Evolutionary conservation across 129 eudicot species (phyloP).

Genomic region (Apium graveolens): DNA sequence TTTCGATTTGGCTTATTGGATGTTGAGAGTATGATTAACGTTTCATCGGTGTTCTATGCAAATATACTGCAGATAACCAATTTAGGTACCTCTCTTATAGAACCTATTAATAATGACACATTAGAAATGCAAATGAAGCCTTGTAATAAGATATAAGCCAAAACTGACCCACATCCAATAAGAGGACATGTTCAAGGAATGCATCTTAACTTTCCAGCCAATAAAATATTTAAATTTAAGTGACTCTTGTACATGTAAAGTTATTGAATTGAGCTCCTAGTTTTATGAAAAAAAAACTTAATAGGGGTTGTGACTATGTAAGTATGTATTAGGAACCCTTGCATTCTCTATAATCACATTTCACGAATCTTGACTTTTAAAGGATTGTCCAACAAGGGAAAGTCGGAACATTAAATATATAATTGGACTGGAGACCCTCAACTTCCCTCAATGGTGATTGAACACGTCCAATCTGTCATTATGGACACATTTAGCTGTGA

Average conservation of each 20-base stretch:
- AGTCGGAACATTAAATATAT: neutral
- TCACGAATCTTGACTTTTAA: neutral
- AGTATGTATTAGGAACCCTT: neutral
- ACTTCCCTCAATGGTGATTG: neutral
- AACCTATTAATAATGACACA: neutral
- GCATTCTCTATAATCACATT: neutral
- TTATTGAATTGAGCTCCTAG: neutral
- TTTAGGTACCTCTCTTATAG: neutral
- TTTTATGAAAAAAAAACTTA: neutral
- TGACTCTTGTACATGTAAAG: neutral
- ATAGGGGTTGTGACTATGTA: neutral
- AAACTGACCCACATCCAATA: neutral
- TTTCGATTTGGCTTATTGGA: neutral
- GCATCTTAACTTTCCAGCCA: neutral
- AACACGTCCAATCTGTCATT: neutral
- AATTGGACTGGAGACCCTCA: neutral
- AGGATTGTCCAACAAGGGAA: neutral
- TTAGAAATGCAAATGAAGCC: neutral
- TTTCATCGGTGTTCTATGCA: neutral
- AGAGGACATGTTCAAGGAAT: neutral
- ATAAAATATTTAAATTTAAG: neutral
- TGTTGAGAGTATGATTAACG: neutral
- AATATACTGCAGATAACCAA: neutral
- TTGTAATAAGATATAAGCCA: neutral
- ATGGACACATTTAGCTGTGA: neutral